Evolutionary conservation across 1,284 basidiomycete genomes (phyloP), one percentile per base, ranked within the genome.

Genomic region (Lentinula novae-zelandiae): DNA sequence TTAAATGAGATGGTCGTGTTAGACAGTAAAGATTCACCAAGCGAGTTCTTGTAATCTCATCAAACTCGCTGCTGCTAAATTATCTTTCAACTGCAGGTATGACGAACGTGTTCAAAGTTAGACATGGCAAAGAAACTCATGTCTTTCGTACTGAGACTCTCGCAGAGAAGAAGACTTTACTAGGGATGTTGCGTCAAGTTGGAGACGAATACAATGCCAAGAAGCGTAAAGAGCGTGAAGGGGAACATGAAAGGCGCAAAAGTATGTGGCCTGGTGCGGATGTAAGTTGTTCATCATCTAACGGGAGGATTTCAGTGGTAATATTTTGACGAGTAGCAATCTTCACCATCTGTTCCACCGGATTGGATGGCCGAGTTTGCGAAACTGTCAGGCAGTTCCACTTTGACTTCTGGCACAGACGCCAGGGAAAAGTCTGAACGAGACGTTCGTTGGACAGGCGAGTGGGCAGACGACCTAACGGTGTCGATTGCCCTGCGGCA

Each of bases 51-150:
- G 17, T 20, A 44, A 13, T 15, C 8, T 20, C 3, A 9, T 48
- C 27, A n/a, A 15, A 39, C 5, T 60, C 42, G 20, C 52, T 50
- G 44, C 40, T 61, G 12, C 46, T 61, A 53, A 40, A 62, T 36
- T 60, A 13, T 27, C 57, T 17, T 33, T 13, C 55, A 39, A 54
- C n/a, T n/a, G 5, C 64, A 95, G 96, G 87, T 57, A 87, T 98
- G 77, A 93, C 89, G 15, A 97, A 98, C 69, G 96, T 97, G 0
- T 91, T 99, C 82, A 98, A 98, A 79, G 89, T 99, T 67, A 86
- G 92, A 66, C 86, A 96, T 58, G 90, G 91, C 7, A 96, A 96
- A 73, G 96, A 98, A 75, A 93, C 90, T 1, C 90, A 93, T 70
- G 95, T 99, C 8, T 98, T 95, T 72, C 85, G 95, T 39, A 93